Evolutionary conservation across 768 basidiomycete genomes (phyloP).

Genomic region (Leucosporidium yakuticum): DNA sequence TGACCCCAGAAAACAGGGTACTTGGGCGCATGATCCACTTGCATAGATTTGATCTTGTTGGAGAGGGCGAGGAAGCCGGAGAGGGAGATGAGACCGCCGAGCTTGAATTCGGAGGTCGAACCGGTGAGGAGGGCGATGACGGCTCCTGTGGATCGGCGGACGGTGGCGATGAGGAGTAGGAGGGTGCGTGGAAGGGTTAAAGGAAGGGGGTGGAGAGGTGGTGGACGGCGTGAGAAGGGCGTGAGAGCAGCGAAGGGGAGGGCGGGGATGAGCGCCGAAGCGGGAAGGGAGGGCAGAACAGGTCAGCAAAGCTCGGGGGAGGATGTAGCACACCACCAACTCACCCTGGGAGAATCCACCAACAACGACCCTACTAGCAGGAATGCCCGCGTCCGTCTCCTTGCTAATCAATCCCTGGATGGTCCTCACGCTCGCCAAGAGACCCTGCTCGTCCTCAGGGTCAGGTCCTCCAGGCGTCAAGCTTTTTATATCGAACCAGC

Average conservation of each 20-base stretch:
- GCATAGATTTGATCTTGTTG: constrained; percentile 58
- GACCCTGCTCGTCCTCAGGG: constrained; percentile 69
- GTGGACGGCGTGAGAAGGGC: too few relatives aligned
- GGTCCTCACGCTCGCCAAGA: constrained; percentile 58
- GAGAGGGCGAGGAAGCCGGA: constrained; percentile 48
- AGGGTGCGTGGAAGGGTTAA: too few relatives aligned
- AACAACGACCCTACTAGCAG: constrained; percentile 49
- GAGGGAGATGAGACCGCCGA: constrained; percentile 23
- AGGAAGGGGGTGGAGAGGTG: background rate
- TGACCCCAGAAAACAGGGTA: constrained; percentile 84
- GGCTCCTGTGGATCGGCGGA: background rate
- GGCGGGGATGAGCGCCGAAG: background rate
- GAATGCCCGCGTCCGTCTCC: constrained; percentile 67
- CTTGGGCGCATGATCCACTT: constrained; percentile 54
- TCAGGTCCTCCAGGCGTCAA: background rate
- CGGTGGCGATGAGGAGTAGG: background rate
- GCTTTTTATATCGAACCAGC: constrained; percentile 46
- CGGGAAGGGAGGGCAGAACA: too few relatives aligned
- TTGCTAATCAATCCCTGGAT: constrained; percentile 65
- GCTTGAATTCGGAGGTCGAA: constrained; percentile 20
- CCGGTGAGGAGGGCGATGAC: constrained; percentile 22
- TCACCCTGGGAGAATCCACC: constrained; percentile 28
- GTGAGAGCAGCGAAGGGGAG: background rate
- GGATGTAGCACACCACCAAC: background rate
- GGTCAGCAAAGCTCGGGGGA: background rate